Evolutionary conservation across 2,329 filamentous ascomycete genomes (phyloP).

Genomic region (Paramyrothecium sp.): DNA sequence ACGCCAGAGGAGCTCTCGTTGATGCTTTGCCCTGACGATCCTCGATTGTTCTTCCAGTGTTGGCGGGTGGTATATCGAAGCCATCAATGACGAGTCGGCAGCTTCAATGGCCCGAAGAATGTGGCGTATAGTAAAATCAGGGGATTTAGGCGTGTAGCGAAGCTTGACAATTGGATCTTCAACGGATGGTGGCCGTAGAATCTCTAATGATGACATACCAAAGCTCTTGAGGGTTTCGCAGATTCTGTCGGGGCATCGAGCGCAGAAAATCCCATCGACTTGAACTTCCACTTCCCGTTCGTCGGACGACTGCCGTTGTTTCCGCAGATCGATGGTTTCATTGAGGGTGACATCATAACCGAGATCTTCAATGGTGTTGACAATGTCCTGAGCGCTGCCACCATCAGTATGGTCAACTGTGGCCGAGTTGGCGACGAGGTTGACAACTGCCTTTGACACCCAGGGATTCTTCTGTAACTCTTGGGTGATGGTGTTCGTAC

Average conservation of each 20-base stretch:
- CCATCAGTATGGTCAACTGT: slow-evolving; percentile 51
- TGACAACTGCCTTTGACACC: slow-evolving; percentile 59
- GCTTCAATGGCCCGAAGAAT: slow-evolving; percentile 68
- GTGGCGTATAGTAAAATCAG: slow-evolving; percentile 70
- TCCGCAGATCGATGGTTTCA: slow-evolving; percentile 40
- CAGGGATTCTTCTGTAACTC: slow-evolving; percentile 56
- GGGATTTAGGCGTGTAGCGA: slow-evolving; percentile 66
- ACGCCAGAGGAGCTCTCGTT: slow-evolving; percentile 66
- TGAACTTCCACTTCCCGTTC: slow-evolving; percentile 61
- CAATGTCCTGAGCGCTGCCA: slow-evolving; percentile 28
- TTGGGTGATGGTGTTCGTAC: slow-evolving; percentile 60
- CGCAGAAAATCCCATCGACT: slow-evolving; percentile 73
- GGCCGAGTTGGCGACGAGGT: slow-evolving; percentile 67
- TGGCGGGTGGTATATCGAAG: slow-evolving; percentile 74
- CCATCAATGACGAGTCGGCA: slow-evolving; percentile 63
- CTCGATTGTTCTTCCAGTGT: slow-evolving; percentile 81
- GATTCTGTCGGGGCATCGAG: slow-evolving; percentile 65
- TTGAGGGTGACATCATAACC: slow-evolving; percentile 66
- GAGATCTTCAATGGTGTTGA: slow-evolving; percentile 55
- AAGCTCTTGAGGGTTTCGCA: slow-evolving; percentile 52
- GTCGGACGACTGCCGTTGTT: slow-evolving; percentile 34
- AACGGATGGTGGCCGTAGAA: slow-evolving; percentile 55
- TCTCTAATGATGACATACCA: slow-evolving; percentile 43
- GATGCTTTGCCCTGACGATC: slow-evolving; percentile 68
- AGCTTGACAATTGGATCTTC: slow-evolving; percentile 68